These are phyloP conservation scores for Puccinia polysora DNA, from an alignment of 1,284 basidiomycete genomes.

Conservation along the genomic window DNA sequence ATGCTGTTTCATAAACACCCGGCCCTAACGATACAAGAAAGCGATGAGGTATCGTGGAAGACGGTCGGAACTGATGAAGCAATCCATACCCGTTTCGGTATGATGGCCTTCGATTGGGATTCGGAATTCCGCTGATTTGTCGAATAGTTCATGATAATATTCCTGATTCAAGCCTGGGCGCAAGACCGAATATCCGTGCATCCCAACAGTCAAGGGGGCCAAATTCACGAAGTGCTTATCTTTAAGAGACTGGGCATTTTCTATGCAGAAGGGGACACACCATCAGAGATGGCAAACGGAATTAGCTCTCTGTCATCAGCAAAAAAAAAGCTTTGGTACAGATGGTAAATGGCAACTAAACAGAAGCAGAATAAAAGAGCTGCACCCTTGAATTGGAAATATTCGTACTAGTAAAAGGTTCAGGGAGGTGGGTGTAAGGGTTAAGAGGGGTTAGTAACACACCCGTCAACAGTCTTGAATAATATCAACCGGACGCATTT, in stretches of 20 bases:
- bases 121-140: slow-evolving; percentile 68
- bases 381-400: slow-evolving; percentile 43
- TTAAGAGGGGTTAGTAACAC: neutral
- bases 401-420: slow-evolving; percentile 33
- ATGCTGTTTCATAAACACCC: slow-evolving; percentile 82
- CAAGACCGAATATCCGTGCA: slow-evolving; percentile 53
- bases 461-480: neutral
- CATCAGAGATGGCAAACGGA: slow-evolving; percentile 16
- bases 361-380: neutral
- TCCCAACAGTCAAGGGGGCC: slow-evolving; percentile 79
- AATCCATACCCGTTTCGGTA: slow-evolving; percentile 39
- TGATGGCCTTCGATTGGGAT: slow-evolving; percentile 87
- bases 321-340: neutral
- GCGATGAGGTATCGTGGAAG: slow-evolving; percentile 37
- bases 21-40: slow-evolving; percentile 56
- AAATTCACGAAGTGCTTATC: slow-evolving; percentile 74
- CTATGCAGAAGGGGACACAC: slow-evolving; percentile 54
- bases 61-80: neutral
- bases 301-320: too few species aligned
- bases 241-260: slow-evolving; percentile 68
- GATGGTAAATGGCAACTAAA: too few species aligned
- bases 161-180: slow-evolving; percentile 64
- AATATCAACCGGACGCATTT: slow-evolving; percentile 55
- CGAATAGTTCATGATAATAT: slow-evolving; percentile 85
- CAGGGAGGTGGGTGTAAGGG: neutral